These are phyloP conservation scores for Aspergillus fumigatiaffinis DNA, from an alignment of 2,329 filamentous ascomycete species.

Conservation along the genomic window DNA sequence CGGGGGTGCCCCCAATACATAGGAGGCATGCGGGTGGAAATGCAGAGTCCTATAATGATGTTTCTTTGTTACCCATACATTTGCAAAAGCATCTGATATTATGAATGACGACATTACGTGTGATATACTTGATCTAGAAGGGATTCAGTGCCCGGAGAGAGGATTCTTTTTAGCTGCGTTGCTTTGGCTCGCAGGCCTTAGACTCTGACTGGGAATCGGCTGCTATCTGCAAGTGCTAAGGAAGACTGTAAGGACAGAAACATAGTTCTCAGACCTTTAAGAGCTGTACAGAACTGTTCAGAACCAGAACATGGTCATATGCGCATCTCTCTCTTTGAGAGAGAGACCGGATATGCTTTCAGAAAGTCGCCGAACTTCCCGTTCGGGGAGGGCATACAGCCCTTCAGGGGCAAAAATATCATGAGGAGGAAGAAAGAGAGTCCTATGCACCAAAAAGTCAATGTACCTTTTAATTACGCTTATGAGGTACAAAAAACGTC, in stretches of 20 bases:
- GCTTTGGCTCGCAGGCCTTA: conserved; percentile 1
- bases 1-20: too few relatives aligned
- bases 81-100: too few relatives aligned
- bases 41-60: too few relatives aligned
- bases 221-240: too few relatives aligned
- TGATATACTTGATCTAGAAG: too few relatives aligned
- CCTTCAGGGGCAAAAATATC: background rate
- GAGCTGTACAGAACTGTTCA: background rate
- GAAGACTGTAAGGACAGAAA: too few relatives aligned
- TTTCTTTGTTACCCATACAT: too few relatives aligned
- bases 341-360: too few relatives aligned
- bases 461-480: too few relatives aligned
- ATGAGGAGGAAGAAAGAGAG: background rate
- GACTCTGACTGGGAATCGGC: background rate
- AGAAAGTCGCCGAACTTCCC: background rate
- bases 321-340: too few relatives aligned
- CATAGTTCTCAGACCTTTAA: background rate
- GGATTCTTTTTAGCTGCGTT: conserved; percentile 1
- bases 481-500: background rate
- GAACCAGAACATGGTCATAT: background rate
- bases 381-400: background rate
- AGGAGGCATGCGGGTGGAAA: too few relatives aligned
- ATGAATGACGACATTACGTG: too few relatives aligned
- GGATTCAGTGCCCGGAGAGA: background rate
- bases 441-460: background rate